Conservation (phyloP, 2,329 filamentous ascomycete species). For the Colletotrichum sp. region DNA sequence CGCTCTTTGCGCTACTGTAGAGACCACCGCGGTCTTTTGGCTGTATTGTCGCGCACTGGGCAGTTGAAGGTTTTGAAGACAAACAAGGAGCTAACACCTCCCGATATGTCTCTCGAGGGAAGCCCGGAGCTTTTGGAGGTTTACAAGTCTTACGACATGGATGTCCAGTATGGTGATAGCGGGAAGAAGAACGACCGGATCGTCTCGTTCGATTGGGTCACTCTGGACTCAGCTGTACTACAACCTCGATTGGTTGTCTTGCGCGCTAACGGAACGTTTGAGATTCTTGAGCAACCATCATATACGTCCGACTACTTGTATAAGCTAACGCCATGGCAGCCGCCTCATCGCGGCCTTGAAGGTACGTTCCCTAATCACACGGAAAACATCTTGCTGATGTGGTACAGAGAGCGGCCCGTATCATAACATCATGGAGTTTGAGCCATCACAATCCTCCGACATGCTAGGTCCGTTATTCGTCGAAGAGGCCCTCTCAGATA, state of each 20-base stretch:
- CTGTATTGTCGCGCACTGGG: constrained; percentile 66
- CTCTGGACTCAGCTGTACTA: constrained; percentile 58
- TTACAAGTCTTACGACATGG: constrained; percentile 65
- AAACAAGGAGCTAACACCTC: constrained; percentile 55
- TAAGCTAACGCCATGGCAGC: constrained; percentile 65
- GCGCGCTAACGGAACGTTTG: constrained; percentile 64
- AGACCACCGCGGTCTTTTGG: constrained; percentile 65
- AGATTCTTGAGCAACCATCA: constrained; percentile 67
- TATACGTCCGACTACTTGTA: constrained; percentile 63
- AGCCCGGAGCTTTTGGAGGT: constrained; percentile 66
- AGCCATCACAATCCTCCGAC: constrained; percentile 55
- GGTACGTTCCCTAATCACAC: constrained; percentile 38
- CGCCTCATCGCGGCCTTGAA: constrained; percentile 62
- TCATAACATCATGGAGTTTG: constrained; percentile 63
- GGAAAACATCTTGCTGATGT: constrained; percentile 27
- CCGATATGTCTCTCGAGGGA: constrained; percentile 42
- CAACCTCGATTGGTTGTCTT: constrained; percentile 65
- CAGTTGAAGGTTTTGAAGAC: constrained; percentile 68
- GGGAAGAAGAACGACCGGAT: constrained; percentile 63
- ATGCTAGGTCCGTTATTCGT: constrained; percentile 61
- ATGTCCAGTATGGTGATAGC: constrained; percentile 60
- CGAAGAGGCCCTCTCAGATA: constrained; percentile 57
- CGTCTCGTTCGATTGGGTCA: constrained; percentile 73
- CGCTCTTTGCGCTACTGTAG: constrained; percentile 68
- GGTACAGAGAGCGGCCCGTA: constrained; percentile 54